Base-by-base conservation (phyloP, 1,284 basidiomycete genomes). In the Sporisorium graminicola region DNA sequence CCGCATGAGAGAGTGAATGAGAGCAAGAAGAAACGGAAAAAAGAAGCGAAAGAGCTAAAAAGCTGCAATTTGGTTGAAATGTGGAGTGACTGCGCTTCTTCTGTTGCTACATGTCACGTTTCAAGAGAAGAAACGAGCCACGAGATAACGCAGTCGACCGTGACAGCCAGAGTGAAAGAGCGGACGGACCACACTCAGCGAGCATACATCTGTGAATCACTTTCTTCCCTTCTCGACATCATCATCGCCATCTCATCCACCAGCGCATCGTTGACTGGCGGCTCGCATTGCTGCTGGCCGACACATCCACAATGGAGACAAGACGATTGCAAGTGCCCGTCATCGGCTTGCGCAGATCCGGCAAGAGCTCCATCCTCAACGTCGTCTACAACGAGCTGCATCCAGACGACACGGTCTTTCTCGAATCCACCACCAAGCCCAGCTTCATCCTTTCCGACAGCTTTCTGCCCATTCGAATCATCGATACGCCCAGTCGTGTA, bases 351-450 rank as follows among this genome's bases (percentile, higher is more conserved):
- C 65, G 74, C 13, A 57, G 74, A n/a, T 77, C 93, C 61, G 96
- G 96, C 65, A 99, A 98, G 87, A 93, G 94, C 24, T 95, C 93
- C 33, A 94, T 97, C 67, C 90, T 93, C 79, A 91, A 95, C 85
- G 94, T 96, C 33, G 89, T 98, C 20, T 97, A 98, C 88, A 92
- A 95, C 78, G 89, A 91, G 71, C 88, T 94, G 55, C 89, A 91
- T 0, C 90, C 94, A 0, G 94, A 94, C 83, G 92, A 98, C 81
- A 93, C 94, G 0, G 93, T 98, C 79, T 98, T 93, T 86, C 90
- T 98, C 74, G 94, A 97, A 76, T 90, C 59, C 18, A 77, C 74
- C 13, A 71, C 63, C 10, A 75, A 73, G 9, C 64, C 64, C 0
- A 60, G 64, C 56, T 69, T 61, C 37, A 60, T 73, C 22, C 50